Conservation (phyloP, 2,329 filamentous ascomycete genomes). For the Dactylonectria estremocensis region DNA sequence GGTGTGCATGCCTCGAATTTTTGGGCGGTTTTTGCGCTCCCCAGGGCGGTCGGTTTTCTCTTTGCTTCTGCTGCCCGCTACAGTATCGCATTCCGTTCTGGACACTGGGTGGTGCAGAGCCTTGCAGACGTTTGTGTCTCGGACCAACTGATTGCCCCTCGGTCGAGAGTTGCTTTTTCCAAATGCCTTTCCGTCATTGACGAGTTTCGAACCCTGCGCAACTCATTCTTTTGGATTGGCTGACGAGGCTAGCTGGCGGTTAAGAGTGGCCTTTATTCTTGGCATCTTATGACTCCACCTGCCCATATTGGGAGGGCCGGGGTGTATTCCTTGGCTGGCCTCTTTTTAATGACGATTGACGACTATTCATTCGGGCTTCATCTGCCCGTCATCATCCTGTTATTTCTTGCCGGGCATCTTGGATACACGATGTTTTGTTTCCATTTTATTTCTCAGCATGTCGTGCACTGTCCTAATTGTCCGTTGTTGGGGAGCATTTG, state of each 20-base stretch:
- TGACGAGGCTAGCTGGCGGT: not conserved
- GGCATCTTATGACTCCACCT: not conserved
- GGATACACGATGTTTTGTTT: constrained; percentile 13
- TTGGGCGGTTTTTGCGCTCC: not conserved
- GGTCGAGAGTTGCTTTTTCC: constrained; percentile 8
- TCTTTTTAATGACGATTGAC: constrained; percentile 25
- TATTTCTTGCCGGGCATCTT: constrained; percentile 19
- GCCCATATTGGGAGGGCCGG: not conserved
- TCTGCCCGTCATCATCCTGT: constrained; percentile 4
- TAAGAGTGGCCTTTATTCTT: constrained; percentile 6
- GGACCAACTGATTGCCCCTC: constrained; percentile 5
- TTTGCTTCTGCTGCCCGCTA: constrained; percentile 27
- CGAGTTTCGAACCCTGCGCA: constrained; percentile 11
- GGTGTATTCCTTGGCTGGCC: not conserved
- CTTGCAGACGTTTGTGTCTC: constrained; percentile 1
- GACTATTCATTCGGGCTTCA: constrained; percentile 13
- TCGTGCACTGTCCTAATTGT: constrained; percentile 7
- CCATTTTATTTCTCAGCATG: not conserved
- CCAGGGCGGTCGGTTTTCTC: constrained; percentile 2
- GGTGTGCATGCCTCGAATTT: not conserved
- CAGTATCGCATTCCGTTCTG: constrained; percentile 9
- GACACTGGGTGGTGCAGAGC: constrained; percentile 11
- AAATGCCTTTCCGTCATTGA: not conserved
- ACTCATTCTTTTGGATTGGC: constrained; percentile 7
- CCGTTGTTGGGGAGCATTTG: constrained; percentile 22